Evolutionary conservation across 257 asterid genomes (phyloP), one percentile per base, ranked within the genome.

Genomic region (Mentha longifolia): DNA sequence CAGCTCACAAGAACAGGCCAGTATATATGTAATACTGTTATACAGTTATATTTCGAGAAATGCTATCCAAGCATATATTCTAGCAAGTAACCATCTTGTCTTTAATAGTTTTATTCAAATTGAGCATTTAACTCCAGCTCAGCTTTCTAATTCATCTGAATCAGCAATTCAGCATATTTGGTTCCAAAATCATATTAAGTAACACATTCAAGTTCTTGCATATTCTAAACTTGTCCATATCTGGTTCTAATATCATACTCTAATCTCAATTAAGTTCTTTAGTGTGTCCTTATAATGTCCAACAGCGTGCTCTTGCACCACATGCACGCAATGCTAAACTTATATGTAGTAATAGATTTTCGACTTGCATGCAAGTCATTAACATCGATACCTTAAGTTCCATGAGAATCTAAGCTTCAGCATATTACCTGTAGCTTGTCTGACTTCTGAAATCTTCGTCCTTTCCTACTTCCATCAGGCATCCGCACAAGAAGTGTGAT

Each of bases 401-500:
- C 64, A 12, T 7, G 39, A 20, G 60, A 66, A 19, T 41, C 17
- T 39, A 62, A 25, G 69, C 73, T 50, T 13, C 46, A 73, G 62
- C 62, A 58, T 33, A 51, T 69, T 83, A 95, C 99, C 96, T 95
- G 97, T 66, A 95, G 80, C 78, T 74, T 89, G 83, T 95, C 94
- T 13, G 94, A 86, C 82, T 92, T 95, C n/a, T 70, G 86, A 82
- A 95, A 95, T 42, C 98, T 86, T 11, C 99, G 89, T 33, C 99
- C 98, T 79, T 95, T 83, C 74, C 99, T 82, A 77, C 89, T 89
- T 52, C 98, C 99, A 82, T 95, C 97, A 62, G 98, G 96, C 97
- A 95, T 85, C 59, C 98, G 87, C 61, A 95, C 92, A 78, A 95
- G 95, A 49, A 95, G 96, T 25, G 91, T 95, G 66, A 95, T 88